Base-by-base conservation (phyloP, 306 rosid species). In the Sicyos edulis region DNA sequence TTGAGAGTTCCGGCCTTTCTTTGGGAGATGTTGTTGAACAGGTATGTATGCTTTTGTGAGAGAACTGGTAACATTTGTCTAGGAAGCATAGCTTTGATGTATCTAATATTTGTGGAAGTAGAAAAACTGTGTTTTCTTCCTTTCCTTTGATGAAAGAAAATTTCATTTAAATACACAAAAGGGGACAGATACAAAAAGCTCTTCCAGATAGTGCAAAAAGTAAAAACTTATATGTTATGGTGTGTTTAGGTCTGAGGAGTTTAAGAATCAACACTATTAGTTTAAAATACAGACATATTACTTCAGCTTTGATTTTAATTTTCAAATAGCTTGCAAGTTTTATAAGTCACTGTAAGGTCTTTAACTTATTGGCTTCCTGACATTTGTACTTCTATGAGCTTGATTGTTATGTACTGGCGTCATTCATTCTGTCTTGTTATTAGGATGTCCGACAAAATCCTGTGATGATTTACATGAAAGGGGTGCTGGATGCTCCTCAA, bases 401-500 rank as follows among this genome's bases (percentile, higher is more conserved):
- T 0, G 6, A 26, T 14, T 7, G 57, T 24, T 14, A 9, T 26
- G 20, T 47, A 29, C 24, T 1, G 1, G 44, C 6, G 26, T 67
- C 59, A 8, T 11, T 11, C 8, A 9, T 74, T 32, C 34, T 34
- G 45, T 37, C 67, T 79, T 79, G 56, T 80, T 71, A 16, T 69
- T 76, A 92, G 95, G 97, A 92, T 80, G 89, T 87, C 54, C 90
- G 85, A 85, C 82, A 82, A 16, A 89, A 91, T 76, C 89, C 95
- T 5, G 85, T 91, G 12, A 87, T 89, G 97, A 55, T 89, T 76
- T 92, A 87, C 79, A 89, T 87, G 97, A 89, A 89, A 80, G 96
- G 97, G 24, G 85, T 87, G 32, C 97, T 90, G 14, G 89, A 86
- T 12, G 68, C 75, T 76, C 96, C 96, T 60, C 90, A 85, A 64